Conservation (phyloP, 768 basidiomycete genomes). For the Suillus weaverae region DNA sequence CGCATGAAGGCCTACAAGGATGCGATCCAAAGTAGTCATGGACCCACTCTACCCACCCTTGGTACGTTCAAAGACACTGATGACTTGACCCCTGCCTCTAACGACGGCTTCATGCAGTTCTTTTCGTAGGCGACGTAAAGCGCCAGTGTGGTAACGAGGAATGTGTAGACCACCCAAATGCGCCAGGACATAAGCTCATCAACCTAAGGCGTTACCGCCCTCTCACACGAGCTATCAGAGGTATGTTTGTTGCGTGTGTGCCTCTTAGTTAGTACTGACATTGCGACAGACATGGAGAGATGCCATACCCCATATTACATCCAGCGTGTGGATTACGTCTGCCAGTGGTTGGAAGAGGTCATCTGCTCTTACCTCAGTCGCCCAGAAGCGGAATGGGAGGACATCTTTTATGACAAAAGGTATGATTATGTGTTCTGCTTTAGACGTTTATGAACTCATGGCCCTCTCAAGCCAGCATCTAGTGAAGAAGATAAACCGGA, state of each 20-base stretch:
- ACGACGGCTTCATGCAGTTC: constrained; percentile 19
- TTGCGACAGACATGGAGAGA: constrained; percentile 44
- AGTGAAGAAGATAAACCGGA: neutral
- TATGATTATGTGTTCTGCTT: constrained; percentile 12
- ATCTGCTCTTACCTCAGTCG: constrained; percentile 27
- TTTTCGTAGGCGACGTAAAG: constrained; percentile 32
- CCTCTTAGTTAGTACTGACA: constrained; percentile 1
- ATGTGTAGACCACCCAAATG: constrained; percentile 25
- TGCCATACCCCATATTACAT: constrained; percentile 46
- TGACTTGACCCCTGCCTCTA: constrained; percentile 8
- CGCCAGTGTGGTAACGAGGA: constrained; percentile 34
- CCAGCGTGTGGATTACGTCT: constrained; percentile 33
- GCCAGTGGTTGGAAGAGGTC: constrained; percentile 41
- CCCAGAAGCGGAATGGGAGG: constrained; percentile 29
- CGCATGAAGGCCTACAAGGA: constrained; percentile 32
- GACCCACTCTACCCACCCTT: constrained; percentile 28
- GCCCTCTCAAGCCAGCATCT: neutral
- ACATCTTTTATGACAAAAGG: constrained; percentile 30
- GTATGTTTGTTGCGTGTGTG: constrained; percentile 22
- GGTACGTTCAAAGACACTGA: neutral
- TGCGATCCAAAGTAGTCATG: constrained; percentile 27
- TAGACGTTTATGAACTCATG: neutral
- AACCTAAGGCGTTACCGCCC: constrained; percentile 41
- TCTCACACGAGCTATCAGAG: constrained; percentile 41
- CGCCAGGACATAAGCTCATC: constrained; percentile 32